Evolutionary conservation across 148 eudicot species (phyloP).

Genomic region (Chenopodium quinoa): DNA sequence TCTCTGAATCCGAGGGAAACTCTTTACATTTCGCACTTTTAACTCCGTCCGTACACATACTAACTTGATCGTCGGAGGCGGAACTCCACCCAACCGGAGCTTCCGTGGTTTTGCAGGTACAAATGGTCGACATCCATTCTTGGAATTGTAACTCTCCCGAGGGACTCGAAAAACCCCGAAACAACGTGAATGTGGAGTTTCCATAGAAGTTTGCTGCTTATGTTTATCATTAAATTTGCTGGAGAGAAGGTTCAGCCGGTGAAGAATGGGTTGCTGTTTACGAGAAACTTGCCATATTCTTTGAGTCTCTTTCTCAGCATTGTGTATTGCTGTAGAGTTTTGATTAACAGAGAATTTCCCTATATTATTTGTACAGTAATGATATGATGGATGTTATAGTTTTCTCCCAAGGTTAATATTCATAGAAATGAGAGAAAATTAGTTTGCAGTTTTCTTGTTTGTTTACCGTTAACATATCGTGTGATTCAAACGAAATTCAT

Average conservation of each 20-base stretch:
- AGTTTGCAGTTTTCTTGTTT: background rate
- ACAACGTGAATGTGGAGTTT: background rate
- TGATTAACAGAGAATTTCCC: background rate
- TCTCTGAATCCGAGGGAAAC: no score
- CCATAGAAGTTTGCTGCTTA: background rate
- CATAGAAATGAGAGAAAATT: background rate
- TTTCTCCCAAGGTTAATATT: background rate
- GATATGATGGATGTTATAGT: background rate
- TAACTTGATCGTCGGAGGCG: no score
- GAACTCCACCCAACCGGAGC: no score
- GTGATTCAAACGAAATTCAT: background rate
- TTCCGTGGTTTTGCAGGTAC: no score
- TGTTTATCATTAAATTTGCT: background rate
- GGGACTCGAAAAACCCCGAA: no score
- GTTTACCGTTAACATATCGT: background rate
- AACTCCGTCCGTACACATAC: no score
- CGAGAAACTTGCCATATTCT: background rate
- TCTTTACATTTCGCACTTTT: no score
- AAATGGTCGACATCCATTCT: no score
- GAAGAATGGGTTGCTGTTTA: background rate
- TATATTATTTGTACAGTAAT: background rate
- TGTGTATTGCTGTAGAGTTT: background rate
- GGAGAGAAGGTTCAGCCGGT: constrained; percentile 26
- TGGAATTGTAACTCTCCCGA: no score
- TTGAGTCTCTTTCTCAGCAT: background rate